Base-by-base conservation (phyloP, 1,139 yeast species). In the Pichia sp. region DNA sequence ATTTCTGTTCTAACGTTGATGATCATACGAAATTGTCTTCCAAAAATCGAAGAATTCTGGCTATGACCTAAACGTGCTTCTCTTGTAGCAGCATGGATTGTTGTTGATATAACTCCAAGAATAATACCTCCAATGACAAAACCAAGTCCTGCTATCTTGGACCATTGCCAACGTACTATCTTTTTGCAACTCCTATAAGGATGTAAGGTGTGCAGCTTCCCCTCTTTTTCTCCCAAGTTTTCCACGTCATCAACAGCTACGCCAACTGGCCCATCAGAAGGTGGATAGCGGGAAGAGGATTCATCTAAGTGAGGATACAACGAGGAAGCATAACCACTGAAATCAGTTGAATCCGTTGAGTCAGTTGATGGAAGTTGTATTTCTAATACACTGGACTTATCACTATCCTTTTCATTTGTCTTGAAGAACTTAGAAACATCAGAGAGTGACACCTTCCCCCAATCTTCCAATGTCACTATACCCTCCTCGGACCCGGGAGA, bases 1-100 rank as follows among this genome's bases (percentile, higher is more conserved):
- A 81, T 68, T 7, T 64, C 58, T 0, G 79, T 74, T 65, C 86
- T 70, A 47, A 81, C 76, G 43, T 27, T 43, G 2, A 52, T 24
- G 4, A 45, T 7, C 5, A 45, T 17, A 4, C 50, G 29, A 41
- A 29, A 48, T 16, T 49, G 47, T 29, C 42, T 49, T n/a, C 52
- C 55, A 34, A 49, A 52, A 12, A 29, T 12, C 6, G 46, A 49
- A 10, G 31, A 20, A 8, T 46, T 49, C n/a, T 17, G 27, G 10
- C 16, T 38, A 16, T 38, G 29, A 8, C 41, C 20, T 1, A 33
- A 38, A n/a, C 33, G 12, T 9, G 40, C 16, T 42, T 40, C 54
- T 7, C 41, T 24, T 4, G 9, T 9, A n/a, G 17, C 31, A 8
- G 54, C 54, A n/a, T 27, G 7, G 24, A 51, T 51, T 6, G 54